Conservation (phyloP, 306 rosid species). For the Medicago lupulina region DNA sequence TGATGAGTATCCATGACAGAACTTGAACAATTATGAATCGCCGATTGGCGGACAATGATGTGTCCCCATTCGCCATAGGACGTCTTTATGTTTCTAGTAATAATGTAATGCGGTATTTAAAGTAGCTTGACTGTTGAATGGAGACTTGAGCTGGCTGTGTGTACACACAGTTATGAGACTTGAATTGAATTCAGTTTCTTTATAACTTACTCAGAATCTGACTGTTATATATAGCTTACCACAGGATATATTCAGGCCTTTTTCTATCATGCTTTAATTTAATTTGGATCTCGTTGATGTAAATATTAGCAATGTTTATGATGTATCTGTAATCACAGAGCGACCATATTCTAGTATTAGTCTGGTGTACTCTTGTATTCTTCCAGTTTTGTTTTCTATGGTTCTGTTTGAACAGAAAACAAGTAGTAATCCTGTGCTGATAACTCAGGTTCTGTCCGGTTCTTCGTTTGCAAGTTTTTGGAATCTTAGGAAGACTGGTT, state of each 20-base stretch:
- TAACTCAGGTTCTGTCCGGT: conserved; percentile 38
- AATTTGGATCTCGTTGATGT: conserved; percentile 35
- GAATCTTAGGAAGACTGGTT: conserved; percentile 32
- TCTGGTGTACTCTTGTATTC: conserved; percentile 31
- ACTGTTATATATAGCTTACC: conserved; percentile 38
- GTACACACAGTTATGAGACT: conserved; percentile 43
- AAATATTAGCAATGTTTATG: conserved; percentile 39
- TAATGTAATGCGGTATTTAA: conserved; percentile 69
- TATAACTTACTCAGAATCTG: conserved; percentile 34
- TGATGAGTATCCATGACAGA: conserved; percentile 54
- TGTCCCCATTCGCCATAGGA: conserved; percentile 68
- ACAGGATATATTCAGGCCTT: conserved; percentile 36
- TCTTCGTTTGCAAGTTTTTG: conserved; percentile 40
- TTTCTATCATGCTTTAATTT: conserved; percentile 31
- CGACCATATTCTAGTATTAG: conserved; percentile 20
- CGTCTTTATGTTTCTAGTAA: conserved; percentile 62
- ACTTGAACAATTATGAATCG: conserved; percentile 58
- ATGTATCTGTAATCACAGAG: conserved; percentile 30
- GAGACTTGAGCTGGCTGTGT: conserved; percentile 46
- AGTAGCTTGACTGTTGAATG: conserved; percentile 53
- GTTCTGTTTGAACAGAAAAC: conserved; percentile 13
- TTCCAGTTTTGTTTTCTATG: conserved; percentile 16
- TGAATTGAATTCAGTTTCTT: conserved; percentile 42
- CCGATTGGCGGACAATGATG: conserved; percentile 69
- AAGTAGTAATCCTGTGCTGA: background rate